A percentile compares a stretch with the other conserved stretches of the same genome.
Evolutionary conservation across 768 basidiomycete genomes (phyloP).

Genomic region (Filobasidium floriforme): DNA sequence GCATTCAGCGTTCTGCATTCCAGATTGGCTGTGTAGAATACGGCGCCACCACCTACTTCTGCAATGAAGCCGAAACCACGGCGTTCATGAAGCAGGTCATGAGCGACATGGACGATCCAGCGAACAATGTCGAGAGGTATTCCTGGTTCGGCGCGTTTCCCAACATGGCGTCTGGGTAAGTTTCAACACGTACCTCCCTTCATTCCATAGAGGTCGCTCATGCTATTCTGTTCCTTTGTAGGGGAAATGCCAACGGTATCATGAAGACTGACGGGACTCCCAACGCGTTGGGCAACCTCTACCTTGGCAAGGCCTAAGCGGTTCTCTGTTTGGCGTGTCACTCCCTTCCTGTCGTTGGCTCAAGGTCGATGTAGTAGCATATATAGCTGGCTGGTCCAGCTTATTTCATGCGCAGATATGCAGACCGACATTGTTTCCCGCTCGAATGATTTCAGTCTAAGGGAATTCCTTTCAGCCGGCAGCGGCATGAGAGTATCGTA

Average conservation of each 20-base stretch:
- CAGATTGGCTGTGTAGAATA: conserved; percentile 30
- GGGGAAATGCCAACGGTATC: conserved; percentile 26
- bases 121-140: conserved; percentile 29
- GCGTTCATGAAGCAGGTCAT: conserved; percentile 33
- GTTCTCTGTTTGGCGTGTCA: neutral
- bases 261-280: conserved; percentile 26
- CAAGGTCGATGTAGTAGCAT: no score
- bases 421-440: no score
- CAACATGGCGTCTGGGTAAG: neutral
- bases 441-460: no score
- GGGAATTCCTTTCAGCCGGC: no score
- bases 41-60: conserved; percentile 21
- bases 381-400: no score
- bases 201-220: no score
- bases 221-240: neutral
- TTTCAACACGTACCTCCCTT: no score
- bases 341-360: neutral
- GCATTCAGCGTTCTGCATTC: no score
- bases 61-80: conserved; percentile 24
- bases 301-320: conserved; percentile 6
- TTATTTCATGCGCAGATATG: no score
- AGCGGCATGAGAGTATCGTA: no score
- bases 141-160: conserved; percentile 36
- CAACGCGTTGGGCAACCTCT: conserved; percentile 24
- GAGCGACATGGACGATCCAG: conserved; percentile 27